phyloP scores from a whole-genome alignment of 306 rosid genomes.

The Malus sieversii region DNA sequence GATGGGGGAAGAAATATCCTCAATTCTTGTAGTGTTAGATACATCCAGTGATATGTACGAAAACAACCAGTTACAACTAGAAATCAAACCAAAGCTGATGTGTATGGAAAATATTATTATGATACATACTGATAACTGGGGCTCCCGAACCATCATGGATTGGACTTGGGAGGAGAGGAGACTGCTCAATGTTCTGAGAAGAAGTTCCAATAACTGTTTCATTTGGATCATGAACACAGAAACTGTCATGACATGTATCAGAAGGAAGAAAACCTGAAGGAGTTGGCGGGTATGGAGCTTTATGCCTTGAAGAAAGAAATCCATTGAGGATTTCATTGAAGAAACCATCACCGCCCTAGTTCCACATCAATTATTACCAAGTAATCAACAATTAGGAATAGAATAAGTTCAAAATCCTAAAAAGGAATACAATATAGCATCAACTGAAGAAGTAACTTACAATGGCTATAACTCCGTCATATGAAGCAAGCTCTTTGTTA shows the following conservation, averaged over 20 bases:
- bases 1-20: conserved; percentile 28
- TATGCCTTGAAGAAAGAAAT: conserved; percentile 76
- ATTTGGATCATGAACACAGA: conserved; percentile 24
- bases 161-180: conserved; percentile 51
- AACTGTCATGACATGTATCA: conserved; percentile 31
- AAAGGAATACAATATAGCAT: neutral
- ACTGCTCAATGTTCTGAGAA: conserved; percentile 40
- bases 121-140: conserved; percentile 42
- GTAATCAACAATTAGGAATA: conserved; percentile 4
- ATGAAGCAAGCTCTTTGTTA: conserved; percentile 60
- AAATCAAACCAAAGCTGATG: conserved; percentile 17
- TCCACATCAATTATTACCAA: conserved; percentile 32
- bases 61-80: conserved; percentile 8
- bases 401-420: neutral
- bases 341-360: conserved; percentile 97
- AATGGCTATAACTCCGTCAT: conserved; percentile 81
- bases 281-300: conserved; percentile 68
- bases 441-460: conserved; percentile 38
- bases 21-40: conserved; percentile 28
- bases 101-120: conserved; percentile 19
- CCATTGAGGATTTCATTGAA: conserved; percentile 99
- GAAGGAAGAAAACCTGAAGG: conserved; percentile 55
- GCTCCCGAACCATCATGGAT: conserved; percentile 25
- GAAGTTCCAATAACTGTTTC: conserved; percentile 36
- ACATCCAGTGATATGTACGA: conserved; percentile 18